Evolutionary conservation across 441 rosid species (phyloP), one percentile per base, ranked within the genome.

Genomic region (Pelargonium exstipulatum): DNA sequence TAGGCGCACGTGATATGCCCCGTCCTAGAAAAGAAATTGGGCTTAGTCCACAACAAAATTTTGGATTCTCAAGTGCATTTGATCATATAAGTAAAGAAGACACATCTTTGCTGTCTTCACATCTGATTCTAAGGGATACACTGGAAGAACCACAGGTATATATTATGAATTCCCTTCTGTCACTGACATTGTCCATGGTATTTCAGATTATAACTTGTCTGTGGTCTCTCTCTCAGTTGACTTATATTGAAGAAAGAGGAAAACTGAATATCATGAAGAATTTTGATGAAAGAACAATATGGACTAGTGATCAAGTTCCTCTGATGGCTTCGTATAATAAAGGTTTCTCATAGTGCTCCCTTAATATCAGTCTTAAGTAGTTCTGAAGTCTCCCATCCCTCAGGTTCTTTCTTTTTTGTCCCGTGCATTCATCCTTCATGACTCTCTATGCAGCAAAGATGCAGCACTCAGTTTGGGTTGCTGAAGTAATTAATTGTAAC

Each of bases 381-480:
- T 10, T 24, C 9, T 20, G 16, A 57, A 8, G 29, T 43, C 8
- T 71, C 32, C 64, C 57, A 32, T 61, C 22, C 14, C 66, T 14
- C 10, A 43, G 13, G 57, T 53, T 65, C 60, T 68, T 62, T 66
- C 55, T 57, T 42, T 18, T 73, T 61, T 67, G 60, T 32, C 64
- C 63, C 66, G 35, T 70, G 32, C 0, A 26, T 64, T 69, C 72
- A 68, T 64, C 77, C 22, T 70, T 64, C 64, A 73, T 62, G 73
- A 53, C 67, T 60, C 71, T 32, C 18, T 67, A 62, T 80, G 76
- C 88, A 95, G 99, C 91, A 79, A 90, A 89, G 88, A 82, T 87
- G 91, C 99, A 95, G 63, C 99, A 92, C 78, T 89, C 99, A 29
- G 81, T 95, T 76, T 95, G 98, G 98, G 90, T 83, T 71, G 90